A percentile compares a stretch with the other conserved stretches of the same genome.
These are phyloP conservation scores for Pythium pectinolyticum DNA, from an alignment of 352 stramenopile species.

Conservation along the genomic window DNA sequence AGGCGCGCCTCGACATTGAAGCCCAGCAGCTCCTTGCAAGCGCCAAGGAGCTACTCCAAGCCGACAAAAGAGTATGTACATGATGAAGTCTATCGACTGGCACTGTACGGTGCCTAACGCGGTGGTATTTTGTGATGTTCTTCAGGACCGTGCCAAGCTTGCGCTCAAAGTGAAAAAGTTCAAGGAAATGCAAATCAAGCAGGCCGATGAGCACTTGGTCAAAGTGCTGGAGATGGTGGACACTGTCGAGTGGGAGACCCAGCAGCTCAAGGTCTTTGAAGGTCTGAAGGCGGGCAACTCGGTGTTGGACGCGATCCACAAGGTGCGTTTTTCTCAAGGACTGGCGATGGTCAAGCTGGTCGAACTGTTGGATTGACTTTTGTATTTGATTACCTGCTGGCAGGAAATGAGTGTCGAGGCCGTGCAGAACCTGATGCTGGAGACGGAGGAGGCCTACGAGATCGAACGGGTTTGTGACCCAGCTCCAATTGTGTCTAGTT, in stretches of 20 bases:
- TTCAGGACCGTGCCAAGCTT: slow-evolving; percentile 85
- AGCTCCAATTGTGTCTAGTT: background rate
- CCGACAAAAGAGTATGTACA: slow-evolving; percentile 54
- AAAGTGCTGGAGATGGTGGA: slow-evolving; percentile 86
- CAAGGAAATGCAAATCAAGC: slow-evolving; percentile 87
- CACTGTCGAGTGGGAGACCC: slow-evolving; percentile 87
- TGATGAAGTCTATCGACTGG: background rate
- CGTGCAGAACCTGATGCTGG: slow-evolving; percentile 87
- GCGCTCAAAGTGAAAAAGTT: slow-evolving; percentile 90
- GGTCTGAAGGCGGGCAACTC: slow-evolving; percentile 87
- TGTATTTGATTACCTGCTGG: background rate
- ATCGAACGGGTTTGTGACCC: slow-evolving; percentile 59
- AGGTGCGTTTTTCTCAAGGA: slow-evolving; percentile 36
- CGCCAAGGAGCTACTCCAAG: slow-evolving; percentile 70
- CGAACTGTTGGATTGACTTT: background rate
- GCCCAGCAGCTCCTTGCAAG: slow-evolving; percentile 77
- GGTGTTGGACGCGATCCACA: slow-evolving; percentile 86
- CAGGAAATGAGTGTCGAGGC: slow-evolving; percentile 88
- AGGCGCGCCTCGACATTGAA: slow-evolving; percentile 78
- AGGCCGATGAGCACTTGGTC: slow-evolving; percentile 84
- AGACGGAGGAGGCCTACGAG: slow-evolving; percentile 84
- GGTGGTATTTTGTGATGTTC: slow-evolving; percentile 12
- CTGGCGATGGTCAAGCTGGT: background rate
- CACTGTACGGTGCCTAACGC: too few relatives aligned
- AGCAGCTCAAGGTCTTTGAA: slow-evolving; percentile 88